Conservation (phyloP, 306 rosid genomes). For the Prunus mira region DNA sequence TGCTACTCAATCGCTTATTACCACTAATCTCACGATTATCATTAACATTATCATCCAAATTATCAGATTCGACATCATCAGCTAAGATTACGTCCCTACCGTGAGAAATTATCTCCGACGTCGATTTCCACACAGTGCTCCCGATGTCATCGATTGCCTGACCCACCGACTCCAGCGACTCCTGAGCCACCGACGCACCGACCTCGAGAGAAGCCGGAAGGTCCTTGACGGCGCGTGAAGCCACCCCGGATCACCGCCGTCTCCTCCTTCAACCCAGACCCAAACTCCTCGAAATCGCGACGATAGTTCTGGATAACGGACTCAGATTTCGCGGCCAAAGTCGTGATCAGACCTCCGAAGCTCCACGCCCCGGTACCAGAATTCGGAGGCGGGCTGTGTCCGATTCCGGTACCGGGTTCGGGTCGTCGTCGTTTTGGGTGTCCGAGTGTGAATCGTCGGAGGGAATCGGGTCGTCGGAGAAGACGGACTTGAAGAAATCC, state of each 20-base stretch:
- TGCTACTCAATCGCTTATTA: conserved; percentile 30
- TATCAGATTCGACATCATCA: conserved; percentile 49
- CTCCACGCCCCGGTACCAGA: conserved; percentile 47
- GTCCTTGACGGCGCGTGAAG: conserved; percentile 88
- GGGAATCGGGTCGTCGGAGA: conserved; percentile 51
- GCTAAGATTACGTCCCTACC: conserved; percentile 63
- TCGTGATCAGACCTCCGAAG: conserved; percentile 72
- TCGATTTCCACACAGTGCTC: conserved; percentile 81
- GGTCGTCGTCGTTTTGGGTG: conserved; percentile 11
- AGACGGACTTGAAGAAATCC: conserved; percentile 58
- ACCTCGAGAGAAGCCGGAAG: conserved; percentile 72
- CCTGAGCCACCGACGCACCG: conserved; percentile 93
- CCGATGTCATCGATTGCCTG: conserved; percentile 96
- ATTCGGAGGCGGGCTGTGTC: conserved; percentile 3
- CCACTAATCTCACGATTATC: neutral
- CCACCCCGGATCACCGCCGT: conserved; percentile 75
- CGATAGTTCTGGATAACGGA: conserved; percentile 66
- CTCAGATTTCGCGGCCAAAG: conserved; percentile 75
- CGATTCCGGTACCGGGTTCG: neutral
- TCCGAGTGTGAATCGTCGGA: conserved; percentile 11
- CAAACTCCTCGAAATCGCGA: conserved; percentile 78
- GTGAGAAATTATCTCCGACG: conserved; percentile 73
- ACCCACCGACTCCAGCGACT: conserved; percentile 88
- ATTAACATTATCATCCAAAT: conserved; percentile 27
- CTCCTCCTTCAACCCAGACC: conserved; percentile 69